Evolutionary conservation across 2,329 filamentous ascomycete species (phyloP).

Genomic region (Colletotrichum spinosum): DNA sequence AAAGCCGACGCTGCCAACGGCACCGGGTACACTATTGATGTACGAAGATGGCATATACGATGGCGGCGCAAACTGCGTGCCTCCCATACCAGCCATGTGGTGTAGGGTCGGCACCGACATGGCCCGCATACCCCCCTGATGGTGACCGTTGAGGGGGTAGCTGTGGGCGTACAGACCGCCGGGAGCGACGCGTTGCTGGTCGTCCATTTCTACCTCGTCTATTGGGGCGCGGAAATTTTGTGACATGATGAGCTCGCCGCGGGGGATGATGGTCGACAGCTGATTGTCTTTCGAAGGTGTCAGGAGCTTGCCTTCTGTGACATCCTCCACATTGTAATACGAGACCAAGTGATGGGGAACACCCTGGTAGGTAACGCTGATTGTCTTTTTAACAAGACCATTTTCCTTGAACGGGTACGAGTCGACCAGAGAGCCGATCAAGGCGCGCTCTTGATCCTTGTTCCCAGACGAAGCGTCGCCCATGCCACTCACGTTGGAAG

Average conservation of each 20-base stretch:
- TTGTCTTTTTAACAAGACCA: conserved; percentile 92
- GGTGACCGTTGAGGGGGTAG: conserved; percentile 26
- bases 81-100: conserved; percentile 26
- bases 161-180: conserved; percentile 24
- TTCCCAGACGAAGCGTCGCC: conserved; percentile 29
- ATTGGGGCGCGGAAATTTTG: conserved; percentile 76
- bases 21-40: conserved; percentile 14
- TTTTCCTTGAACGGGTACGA: conserved; percentile 87
- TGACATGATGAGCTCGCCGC: conserved; percentile 67
- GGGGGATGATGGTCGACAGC: conserved; percentile 64
- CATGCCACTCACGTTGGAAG: conserved; percentile 20
- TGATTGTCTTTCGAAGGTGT: conserved; percentile 65
- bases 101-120: conserved; percentile 36
- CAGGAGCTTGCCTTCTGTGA: conserved; percentile 69
- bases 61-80: conserved; percentile 16
- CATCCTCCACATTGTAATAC: conserved; percentile 87
- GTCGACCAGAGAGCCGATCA: conserved; percentile 77
- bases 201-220: conserved; percentile 64
- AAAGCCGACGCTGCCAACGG: conserved; percentile 26
- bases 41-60: conserved; percentile 25
- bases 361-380: conserved; percentile 80
- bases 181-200: conserved; percentile 20
- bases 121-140: conserved; percentile 43
- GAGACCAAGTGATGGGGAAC: conserved; percentile 88
- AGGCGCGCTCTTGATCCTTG: conserved; percentile 35